These are phyloP conservation scores for Physcomitrium patens DNA, from an alignment of 225 moss, liverwort and hornwort genomes.

Conservation along the genomic window DNA sequence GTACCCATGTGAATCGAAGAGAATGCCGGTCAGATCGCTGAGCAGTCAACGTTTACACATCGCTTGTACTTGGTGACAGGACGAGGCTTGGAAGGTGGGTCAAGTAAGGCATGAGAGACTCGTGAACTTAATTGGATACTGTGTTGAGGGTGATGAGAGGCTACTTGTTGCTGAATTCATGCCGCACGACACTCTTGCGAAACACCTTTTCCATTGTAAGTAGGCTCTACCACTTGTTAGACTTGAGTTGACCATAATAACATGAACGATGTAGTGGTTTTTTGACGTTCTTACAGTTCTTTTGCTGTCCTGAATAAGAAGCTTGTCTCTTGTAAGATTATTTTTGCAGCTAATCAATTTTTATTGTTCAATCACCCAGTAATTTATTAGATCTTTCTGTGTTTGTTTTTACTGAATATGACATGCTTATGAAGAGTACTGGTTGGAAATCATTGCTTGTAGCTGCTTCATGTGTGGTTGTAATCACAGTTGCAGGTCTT, in stretches of 20 bases:
- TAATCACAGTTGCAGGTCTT: not conserved
- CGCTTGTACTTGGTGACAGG: conserved; percentile 34
- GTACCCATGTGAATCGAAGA: not conserved
- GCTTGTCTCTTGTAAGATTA: not conserved
- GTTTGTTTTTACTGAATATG: not conserved
- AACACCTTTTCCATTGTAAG: conserved; percentile 72
- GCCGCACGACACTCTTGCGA: conserved; percentile 68
- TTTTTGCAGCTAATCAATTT: not conserved
- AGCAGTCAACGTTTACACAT: not conserved
- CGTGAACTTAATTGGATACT: conserved; percentile 63
- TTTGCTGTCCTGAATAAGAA: not conserved
- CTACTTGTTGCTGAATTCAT: conserved; percentile 67
- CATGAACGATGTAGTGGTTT: not conserved
- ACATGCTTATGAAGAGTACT: not conserved
- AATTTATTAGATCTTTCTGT: not conserved
- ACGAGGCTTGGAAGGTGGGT: conserved; percentile 73
- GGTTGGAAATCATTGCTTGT: not conserved
- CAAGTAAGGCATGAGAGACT: conserved; percentile 66
- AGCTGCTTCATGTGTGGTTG: not conserved
- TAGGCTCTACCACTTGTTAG: not conserved
- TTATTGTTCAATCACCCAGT: not conserved
- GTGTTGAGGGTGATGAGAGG: conserved; percentile 67
- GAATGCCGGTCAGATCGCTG: not conserved
- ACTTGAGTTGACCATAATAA: not conserved
- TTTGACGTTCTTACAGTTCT: not conserved